Percentiles rank a stretch among this genome's conserved stretches.
phyloP scores from a whole-genome alignment of 257 asterid species.

The Anisodus acutangulus region DNA sequence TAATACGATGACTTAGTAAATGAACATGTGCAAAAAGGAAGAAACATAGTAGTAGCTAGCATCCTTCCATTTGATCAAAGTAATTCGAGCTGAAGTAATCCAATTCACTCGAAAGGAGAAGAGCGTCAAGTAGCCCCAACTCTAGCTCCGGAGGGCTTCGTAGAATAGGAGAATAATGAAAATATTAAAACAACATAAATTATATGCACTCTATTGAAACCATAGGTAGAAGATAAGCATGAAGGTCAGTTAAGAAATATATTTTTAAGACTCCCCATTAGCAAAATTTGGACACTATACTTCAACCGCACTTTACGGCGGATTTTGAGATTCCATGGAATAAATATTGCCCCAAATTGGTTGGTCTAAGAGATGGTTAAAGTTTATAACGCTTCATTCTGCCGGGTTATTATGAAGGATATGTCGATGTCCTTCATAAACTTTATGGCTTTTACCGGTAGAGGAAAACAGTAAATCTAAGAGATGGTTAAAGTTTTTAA shows the following conservation, averaged over 20 bases:
- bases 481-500: no score
- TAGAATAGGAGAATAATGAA: neutral
- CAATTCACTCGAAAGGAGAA: no score
- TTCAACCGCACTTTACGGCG: constrained; percentile 45
- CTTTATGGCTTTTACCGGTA: no score
- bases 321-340: constrained; percentile 46
- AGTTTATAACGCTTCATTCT: neutral
- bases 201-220: neutral
- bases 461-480: no score
- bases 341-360: constrained; percentile 38
- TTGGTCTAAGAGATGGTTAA: neutral
- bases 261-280: constrained; percentile 32
- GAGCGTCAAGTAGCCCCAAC: no score
- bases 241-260: neutral
- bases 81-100: no score
- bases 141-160: no score
- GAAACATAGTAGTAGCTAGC: constrained; percentile 1
- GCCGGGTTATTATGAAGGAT: no score
- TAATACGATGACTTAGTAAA: constrained; percentile 4
- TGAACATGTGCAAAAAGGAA: constrained; percentile 26
- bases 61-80: no score
- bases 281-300: constrained; percentile 35
- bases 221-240: constrained; percentile 34
- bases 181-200: neutral
- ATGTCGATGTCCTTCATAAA: no score